These are phyloP conservation scores for Chamaecyparis obtusa DNA, from an alignment of 75 land plant genomes.

Conservation along the genomic window DNA sequence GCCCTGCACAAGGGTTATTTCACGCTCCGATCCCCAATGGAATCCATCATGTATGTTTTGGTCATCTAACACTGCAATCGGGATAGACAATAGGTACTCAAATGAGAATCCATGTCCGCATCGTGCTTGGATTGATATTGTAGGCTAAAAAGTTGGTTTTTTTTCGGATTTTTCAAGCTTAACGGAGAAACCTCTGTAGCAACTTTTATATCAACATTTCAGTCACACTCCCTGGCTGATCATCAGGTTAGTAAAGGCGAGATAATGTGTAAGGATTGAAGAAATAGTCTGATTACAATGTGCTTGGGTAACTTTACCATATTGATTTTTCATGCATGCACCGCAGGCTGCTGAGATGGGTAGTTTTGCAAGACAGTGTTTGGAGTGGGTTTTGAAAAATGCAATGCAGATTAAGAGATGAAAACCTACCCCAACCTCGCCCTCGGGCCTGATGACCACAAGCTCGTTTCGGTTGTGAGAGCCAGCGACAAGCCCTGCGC, in stretches of 20 bases:
- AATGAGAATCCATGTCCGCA: background rate
- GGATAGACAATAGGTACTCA: background rate
- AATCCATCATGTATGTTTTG: background rate
- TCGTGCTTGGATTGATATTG: background rate
- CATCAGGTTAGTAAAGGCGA: no score
- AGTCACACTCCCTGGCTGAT: no score
- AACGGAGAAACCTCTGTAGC: no score
- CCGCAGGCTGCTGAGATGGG: background rate
- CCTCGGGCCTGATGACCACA: conserved; percentile 71
- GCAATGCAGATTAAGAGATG: background rate
- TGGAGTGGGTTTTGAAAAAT: background rate
- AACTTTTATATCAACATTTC: no score
- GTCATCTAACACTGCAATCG: background rate
- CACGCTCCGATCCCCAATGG: background rate
- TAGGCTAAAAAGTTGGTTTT: no score
- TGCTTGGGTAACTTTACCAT: no score
- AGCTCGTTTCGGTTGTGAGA: conserved; percentile 91
- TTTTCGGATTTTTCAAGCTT: no score
- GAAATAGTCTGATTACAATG: no score
- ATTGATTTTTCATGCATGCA: background rate
- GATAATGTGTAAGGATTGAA: no score
- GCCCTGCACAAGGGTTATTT: background rate
- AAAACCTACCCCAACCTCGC: conserved; percentile 47
- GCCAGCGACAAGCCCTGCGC: conserved; percentile 86
- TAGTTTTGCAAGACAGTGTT: background rate